phyloP scores from a whole-genome alignment of 345 rosid species.

The Melastoma malabathricum region DNA sequence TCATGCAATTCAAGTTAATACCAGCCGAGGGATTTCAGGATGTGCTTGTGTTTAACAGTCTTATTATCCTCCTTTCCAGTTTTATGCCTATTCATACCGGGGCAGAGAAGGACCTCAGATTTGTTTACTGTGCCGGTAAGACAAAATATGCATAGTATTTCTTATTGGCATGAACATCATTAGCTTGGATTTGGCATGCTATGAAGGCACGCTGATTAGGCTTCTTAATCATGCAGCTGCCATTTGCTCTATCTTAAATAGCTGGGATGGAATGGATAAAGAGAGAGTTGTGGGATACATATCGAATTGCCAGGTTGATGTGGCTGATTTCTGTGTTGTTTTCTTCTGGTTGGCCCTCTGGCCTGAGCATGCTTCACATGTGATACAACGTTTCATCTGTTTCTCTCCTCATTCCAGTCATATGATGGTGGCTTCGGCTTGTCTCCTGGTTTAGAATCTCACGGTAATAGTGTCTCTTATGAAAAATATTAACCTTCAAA shows the following conservation, averaged over 20 bases:
- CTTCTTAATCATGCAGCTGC: constrained; percentile 56
- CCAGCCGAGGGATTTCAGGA: not conserved
- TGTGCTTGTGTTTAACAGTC: constrained; percentile 1
- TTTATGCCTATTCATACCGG: constrained; percentile 78
- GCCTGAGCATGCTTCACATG: not conserved
- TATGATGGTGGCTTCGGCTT: constrained; percentile 98
- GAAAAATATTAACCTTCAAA: too few species aligned
- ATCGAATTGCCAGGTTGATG: constrained; percentile 57
- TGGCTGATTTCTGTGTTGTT: constrained; percentile 2
- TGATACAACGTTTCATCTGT: not conserved
- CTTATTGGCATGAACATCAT: not conserved
- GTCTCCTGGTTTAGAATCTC: constrained; percentile 86
- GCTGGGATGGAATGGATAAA: constrained; percentile 83
- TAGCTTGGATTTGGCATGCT: too few species aligned
- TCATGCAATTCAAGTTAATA: not conserved
- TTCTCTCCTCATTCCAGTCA: constrained; percentile 39
- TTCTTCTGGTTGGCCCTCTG: not conserved
- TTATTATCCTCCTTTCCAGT: constrained; percentile 28
- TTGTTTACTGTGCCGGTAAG: constrained; percentile 91
- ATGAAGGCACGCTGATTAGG: constrained; percentile 6
- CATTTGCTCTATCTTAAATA: constrained; percentile 58
- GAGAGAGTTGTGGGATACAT: constrained; percentile 70
- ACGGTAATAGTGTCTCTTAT: constrained; percentile 35
- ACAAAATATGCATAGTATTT: constrained; percentile 9
- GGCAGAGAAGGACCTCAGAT: constrained; percentile 81